These are phyloP conservation scores for Aspergillus sergii DNA, from an alignment of 2,329 filamentous ascomycete genomes.

Conservation along the genomic window DNA sequence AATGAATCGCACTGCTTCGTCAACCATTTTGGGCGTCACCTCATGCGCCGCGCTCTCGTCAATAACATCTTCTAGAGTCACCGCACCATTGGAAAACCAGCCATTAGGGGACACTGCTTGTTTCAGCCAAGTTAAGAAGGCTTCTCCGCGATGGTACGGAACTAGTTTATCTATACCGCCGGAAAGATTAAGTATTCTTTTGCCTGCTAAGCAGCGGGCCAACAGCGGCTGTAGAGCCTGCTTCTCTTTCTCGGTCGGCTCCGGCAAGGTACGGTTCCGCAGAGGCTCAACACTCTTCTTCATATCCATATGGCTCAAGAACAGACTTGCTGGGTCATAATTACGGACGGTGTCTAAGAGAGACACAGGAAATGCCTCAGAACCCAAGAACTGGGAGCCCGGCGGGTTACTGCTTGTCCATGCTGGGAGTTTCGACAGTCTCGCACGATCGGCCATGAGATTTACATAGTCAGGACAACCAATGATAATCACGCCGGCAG, in stretches of 20 bases:
- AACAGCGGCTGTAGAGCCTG: conserved; percentile 47
- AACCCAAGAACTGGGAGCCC: conserved; percentile 71
- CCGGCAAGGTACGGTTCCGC: conserved; percentile 36
- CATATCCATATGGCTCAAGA: conserved; percentile 59
- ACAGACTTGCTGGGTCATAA: conserved; percentile 73
- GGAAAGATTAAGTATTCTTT: conserved; percentile 56
- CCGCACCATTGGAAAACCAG: conserved; percentile 54
- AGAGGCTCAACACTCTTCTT: conserved; percentile 24
- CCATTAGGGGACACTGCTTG: conserved; percentile 41
- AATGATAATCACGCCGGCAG: conserved; percentile 77
- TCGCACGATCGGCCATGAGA: conserved; percentile 78
- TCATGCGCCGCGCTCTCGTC: conserved; percentile 62
- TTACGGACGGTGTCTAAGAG: conserved; percentile 65
- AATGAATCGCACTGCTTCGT: conserved; percentile 59
- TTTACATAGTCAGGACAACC: conserved; percentile 87
- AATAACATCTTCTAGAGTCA: conserved; percentile 60
- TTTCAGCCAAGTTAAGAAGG: conserved; percentile 61
- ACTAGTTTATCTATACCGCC: conserved; percentile 63
- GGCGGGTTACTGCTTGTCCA: conserved; percentile 59
- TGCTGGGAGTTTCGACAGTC: conserved; percentile 65
- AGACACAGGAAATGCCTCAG: conserved; percentile 71
- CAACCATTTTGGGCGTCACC: conserved; percentile 59
- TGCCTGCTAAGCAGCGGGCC: conserved; percentile 48
- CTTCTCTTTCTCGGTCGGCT: conserved; percentile 48
- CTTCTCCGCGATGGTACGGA: conserved; percentile 58